Base-by-base conservation (phyloP, 1,139 yeast species). In the Nakaseomyces delphensis region DNA sequence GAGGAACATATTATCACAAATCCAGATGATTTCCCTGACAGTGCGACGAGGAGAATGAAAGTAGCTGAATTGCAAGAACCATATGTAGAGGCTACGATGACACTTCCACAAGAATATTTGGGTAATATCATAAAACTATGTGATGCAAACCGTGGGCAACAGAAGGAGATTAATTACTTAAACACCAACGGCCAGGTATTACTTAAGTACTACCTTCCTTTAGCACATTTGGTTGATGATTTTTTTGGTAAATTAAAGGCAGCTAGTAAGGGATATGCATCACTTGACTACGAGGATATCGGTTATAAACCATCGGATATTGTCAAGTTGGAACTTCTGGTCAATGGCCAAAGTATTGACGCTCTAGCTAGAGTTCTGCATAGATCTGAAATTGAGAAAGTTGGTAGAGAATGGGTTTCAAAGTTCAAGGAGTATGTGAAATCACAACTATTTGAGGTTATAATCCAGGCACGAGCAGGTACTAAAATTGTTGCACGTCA, bases 231-330 rank as follows among this genome's bases (percentile, higher is more conserved):
- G 38, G 95, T 91, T 3, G 96, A 91, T 57, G 96, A 91, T 63
- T 89, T 91, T 59, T 87, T 91, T 61, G 97, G 97, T 1, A 85
- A 84, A 59, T 69, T 91, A 44, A 91, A 91, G 61, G 93, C 96
- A 1, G 73, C 79, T 2, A 86, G 97, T 0, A 77, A 80, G 55
- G 98, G 98, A 0, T 91, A 85, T 62, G 98, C 96, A 0, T 83
- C 96, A 0, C 68, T 91, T 44, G 98, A 91, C 63, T 91, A 91
- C 57, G 97, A 91, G 55, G 97, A 91, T 58, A 79, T 83, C 2
- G 98, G 97, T 0, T 91, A 87, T 63, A 71, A 68, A 49, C 73
- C 76, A 30, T 77, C 95, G 1, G 89, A 84, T 55, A 76, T 91
- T 25, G 91, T 85, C 35, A 91, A 91, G 57, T 68, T 91, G 67